Evolutionary conservation across 164 flowering plant genomes (phyloP), one percentile per base, ranked within the genome.

Genomic region (Echeveria elegans): DNA sequence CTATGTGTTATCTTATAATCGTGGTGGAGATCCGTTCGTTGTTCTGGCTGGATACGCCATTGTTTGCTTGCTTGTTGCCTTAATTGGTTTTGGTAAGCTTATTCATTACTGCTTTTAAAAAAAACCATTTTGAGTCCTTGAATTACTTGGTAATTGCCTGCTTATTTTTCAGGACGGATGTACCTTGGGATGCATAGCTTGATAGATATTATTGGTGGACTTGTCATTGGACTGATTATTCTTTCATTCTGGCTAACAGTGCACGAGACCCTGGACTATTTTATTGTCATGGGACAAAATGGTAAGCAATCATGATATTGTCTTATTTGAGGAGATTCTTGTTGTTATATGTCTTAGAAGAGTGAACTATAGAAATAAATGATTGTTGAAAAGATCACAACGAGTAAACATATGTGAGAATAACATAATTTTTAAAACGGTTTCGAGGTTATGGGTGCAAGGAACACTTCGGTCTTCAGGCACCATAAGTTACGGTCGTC

Each of bases 131-230:
- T 1, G 60, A 59, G 31, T n/a, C 21, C 5, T 69, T 56, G 47
- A 38, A 56, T 56, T 11, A 56, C 61, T 56, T 8, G 7, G 26
- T 2, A 45, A 78, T 66, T 32, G 66, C 61, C 28, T 61, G 32
- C 72, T 74, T 66, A 52, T 65, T 72, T 82, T 48, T 61, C 77
- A 95, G 99, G 97, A 78, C 87, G 99, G 78, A 84, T 95, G 66
- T 95, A 95, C 82, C 96, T 95, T 32, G 99, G 98, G 66, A 95
- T 95, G 99, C 99, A 95, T 84, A 92, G 97, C 74, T 41, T 78
- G 72, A 67, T 95, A 38, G 99, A 95, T 69, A 67, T 92, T 75
- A 47, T 87, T 21, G 83, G 79, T 67, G 98, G 99, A 30, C 82
- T 95, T 71, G 77, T 73, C 28, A 0, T 92, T 18, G 99, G 99